Evolutionary conservation across 495 filamentous ascomycete genomes (phyloP), one percentile per base, ranked within the genome.

Genomic region (Mytilinidion resinicola): DNA sequence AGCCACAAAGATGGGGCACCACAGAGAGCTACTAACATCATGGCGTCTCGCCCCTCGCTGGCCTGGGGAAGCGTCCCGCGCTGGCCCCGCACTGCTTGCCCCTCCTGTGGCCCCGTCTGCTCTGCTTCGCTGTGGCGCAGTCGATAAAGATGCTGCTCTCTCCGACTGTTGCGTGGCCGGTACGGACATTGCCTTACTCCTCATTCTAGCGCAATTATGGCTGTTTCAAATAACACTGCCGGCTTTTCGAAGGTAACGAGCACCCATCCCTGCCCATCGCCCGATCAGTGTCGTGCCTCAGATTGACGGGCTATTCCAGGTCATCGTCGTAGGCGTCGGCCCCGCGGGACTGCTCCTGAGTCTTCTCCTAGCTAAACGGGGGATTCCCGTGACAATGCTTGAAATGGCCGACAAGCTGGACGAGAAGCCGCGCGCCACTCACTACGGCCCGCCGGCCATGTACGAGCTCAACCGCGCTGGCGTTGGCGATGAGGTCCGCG

Each of bases 401-500:
- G 80, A 84, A 54, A 72, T 71, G 12, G 72, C 73, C 19, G 55
- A 67, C 4, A 60, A 68, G 33, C 67, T 82, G 10, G 78, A 80
- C 66, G 70, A 73, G 20, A 76, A 80, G 47, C 81, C 79, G 8
- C 79, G 80, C 50, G 78, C 80, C 6, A 70, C 72, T 5, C 74
- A 81, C 57, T 77, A 78, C 67, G 74, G 67, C 7, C 62, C 72
- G 3, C 67, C 75, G 9, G 77, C 79, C 9, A 74, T 77, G 50
- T 76, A 74, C 39, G 78, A 80, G 56, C 71, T 85, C 35, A 57
- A 65, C 17, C 75, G 81, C 46, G 79, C 80, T 1, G 81, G 79
- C 0, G 73, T 83, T 43, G 64, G 81, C 17, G 76, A 79, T 35
- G 72, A 82, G 65, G 73, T 82, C 8, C 71, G 69, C 0, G 54